A percentile compares a stretch with the other conserved stretches of the same genome.
These are phyloP conservation scores for Aspergillus fumigatus DNA, from an alignment of 2,329 filamentous ascomycete species.

Conservation along the genomic window DNA sequence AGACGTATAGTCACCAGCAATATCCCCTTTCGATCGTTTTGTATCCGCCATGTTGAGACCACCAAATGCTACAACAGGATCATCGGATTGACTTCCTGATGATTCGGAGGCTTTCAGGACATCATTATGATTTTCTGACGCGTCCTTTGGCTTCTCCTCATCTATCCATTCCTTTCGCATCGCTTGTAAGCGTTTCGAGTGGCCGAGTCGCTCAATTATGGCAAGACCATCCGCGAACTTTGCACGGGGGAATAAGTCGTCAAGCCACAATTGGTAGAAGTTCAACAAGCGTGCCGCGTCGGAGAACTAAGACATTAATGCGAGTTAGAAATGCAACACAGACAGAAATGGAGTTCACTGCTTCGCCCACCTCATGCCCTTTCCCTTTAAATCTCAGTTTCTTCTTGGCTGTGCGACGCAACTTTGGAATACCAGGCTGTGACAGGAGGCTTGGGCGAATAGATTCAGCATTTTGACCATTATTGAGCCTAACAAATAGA, in stretches of 20 bases:
- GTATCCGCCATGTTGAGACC: conserved; percentile 1
- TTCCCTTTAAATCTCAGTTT: conserved; percentile 82
- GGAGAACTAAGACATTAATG: conserved; percentile 58
- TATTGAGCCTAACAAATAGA: background rate
- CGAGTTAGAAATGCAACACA: conserved; percentile 1
- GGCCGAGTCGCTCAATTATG: conserved; percentile 91
- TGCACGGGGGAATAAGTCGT: conserved; percentile 90
- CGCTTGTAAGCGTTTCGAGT: conserved; percentile 71
- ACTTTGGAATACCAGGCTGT: conserved; percentile 73
- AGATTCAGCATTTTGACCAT: background rate
- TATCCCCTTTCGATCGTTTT: background rate
- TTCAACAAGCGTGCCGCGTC: conserved; percentile 78
- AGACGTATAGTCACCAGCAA: background rate
- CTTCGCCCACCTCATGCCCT: conserved; percentile 69
- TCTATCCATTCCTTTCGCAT: conserved; percentile 81
- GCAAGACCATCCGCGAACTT: conserved; percentile 84
- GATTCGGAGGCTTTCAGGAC: background rate
- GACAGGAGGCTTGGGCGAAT: conserved; percentile 65
- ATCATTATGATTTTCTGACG: conserved; percentile 3
- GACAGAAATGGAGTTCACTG: background rate
- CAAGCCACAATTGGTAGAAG: conserved; percentile 94
- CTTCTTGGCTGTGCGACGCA: conserved; percentile 66
- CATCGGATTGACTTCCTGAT: conserved; percentile 6
- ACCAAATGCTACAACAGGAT: background rate
- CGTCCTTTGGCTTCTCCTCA: conserved; percentile 48